Percentiles rank a stretch among this genome's conserved stretches.
Evolutionary conservation across 139 green algal species (phyloP).

Genomic region (Volvox reticuliferus): DNA sequence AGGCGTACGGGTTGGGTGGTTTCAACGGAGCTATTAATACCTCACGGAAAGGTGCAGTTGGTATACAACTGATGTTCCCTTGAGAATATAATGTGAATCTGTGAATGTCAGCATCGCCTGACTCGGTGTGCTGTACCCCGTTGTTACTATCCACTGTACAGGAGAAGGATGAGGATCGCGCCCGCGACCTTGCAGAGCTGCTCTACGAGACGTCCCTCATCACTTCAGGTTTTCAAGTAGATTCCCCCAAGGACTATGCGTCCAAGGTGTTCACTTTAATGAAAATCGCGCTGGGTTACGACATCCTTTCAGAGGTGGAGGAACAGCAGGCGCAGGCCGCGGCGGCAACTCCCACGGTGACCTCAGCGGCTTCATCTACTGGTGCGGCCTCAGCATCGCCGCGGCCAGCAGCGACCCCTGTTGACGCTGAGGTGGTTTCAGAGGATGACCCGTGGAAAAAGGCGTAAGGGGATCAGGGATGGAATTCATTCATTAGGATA

Average conservation of each 20-base stretch:
- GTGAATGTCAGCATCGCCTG: too few relatives aligned
- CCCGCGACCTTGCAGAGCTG: constrained; percentile 77
- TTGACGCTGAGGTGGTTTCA: constrained; percentile 40
- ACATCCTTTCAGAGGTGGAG: constrained; percentile 37
- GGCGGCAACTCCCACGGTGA: neutral
- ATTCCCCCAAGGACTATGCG: constrained; percentile 84
- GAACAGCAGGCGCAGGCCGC: neutral
- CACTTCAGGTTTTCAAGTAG: constrained; percentile 81
- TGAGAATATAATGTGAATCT: too few relatives aligned
- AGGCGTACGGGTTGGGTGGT: too few relatives aligned
- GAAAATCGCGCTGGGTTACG: constrained; percentile 61
- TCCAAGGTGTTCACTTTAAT: constrained; percentile 72
- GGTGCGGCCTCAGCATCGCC: neutral
- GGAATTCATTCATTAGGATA: too few relatives aligned
- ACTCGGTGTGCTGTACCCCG: too few relatives aligned
- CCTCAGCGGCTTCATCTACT: neutral
- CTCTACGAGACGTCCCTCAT: constrained; percentile 95
- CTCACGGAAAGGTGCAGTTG: too few relatives aligned
- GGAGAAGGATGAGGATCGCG: constrained; percentile 65
- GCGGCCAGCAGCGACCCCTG: neutral
- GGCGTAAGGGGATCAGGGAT: neutral
- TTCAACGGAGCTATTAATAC: too few relatives aligned
- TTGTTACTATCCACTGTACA: neutral
- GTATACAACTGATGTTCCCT: too few relatives aligned
- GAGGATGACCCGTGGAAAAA: constrained; percentile 46